Base-by-base conservation (phyloP, 75 land plant genomes). In the Selaginella moellendorffii region DNA sequence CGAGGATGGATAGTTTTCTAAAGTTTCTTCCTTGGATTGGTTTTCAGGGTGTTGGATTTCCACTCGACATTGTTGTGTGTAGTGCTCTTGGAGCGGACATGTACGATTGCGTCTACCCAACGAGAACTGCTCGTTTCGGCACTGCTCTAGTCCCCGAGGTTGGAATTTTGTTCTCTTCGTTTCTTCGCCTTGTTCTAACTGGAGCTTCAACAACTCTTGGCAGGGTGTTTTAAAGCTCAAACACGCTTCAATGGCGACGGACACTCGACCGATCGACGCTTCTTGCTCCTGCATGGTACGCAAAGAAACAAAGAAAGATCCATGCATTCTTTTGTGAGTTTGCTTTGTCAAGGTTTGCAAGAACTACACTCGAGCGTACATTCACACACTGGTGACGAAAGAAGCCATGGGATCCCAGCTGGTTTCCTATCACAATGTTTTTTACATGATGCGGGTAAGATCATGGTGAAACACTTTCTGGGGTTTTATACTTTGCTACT, bases 341-440 rank as follows among this genome's bases (percentile, higher is more conserved):
- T n/a, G n/a, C n/a, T n/a, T n/a, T 21, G 26, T 68, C 52, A 56
- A 95, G 99, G 99, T 95, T 0, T 95, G 99, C 74, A 84, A 82
- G 67, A 81, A 79, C 12, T 95, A 90, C 64, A 75, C 91, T 20
- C 68, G 99, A 63, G 90, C 99, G 24, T 95, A 90, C 60, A 61
- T 95, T 28, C 99, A 95, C 77, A 78, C 68, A 28, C 83, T 90
- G 72, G 99, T 95, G 18, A 95, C 99, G 17, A 90, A 84, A 68
- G 97, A 95, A 54, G 88, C 99, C 24, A 79, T 84, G 84, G 99
- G 99, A 26, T 90, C 92, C 30, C 99, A 95, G 76, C 80, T 95
- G 30, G 69, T 95, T n/a, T 84, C 97, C 28, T 95, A 90, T 76
- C 99, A 95, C 61, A 95, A 95, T 73, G 70, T 95, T 59, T 77